Base-by-base conservation (phyloP, 371 early-diverging fungal genomes). In the Syncephalis plumigaleata region DNA sequence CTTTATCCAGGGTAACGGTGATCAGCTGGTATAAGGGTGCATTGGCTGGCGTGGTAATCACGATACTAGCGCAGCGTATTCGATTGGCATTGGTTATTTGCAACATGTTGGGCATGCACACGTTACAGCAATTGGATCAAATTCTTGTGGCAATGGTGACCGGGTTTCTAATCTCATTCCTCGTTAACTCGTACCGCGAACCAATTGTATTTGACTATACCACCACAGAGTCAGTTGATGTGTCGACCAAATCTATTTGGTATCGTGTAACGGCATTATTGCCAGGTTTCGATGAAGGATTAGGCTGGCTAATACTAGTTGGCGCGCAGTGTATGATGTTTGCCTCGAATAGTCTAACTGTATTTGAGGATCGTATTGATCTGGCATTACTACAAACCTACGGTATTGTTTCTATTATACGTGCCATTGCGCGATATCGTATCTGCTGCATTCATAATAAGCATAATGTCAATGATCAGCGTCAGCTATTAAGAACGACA, bases 321-420 rank as follows among this genome's bases (percentile, higher is more conserved):
- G 44, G 69, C 13, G 49, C 77, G 15, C 79, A 82, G 49, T 65
- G 70, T 15, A 57, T 73, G 37, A 70, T 76, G 0, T 69, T 86
- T 44, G 79, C 76, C 0, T 92, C 92, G 8, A 89, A 92, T 62
- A 87, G 87, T 52, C 89, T 74, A 57, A 88, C 86, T 0, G 70
- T 90, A 31, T 79, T 71, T 68, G 92, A 94, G 64, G 90, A 92
- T 55, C 62, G 70, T 36, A 70, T 77, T 20, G 73, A 77, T 16
- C 58, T 68, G 1, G 72, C 66, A 50, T 61, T 84, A 15, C 54
- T 71, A n/a, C 79, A 77, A 54, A 66, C 77, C 0, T 71, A 73
- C 50, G 69, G 75, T 0, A 50, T 75, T 38, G 57, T 70, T 16
- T 54, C 63, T 4, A 55, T 56, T 0, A 54, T 64, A 1, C 46